Base-by-base conservation (phyloP, 2,329 filamentous ascomycete genomes). In the Ceratocystis variospora region DNA sequence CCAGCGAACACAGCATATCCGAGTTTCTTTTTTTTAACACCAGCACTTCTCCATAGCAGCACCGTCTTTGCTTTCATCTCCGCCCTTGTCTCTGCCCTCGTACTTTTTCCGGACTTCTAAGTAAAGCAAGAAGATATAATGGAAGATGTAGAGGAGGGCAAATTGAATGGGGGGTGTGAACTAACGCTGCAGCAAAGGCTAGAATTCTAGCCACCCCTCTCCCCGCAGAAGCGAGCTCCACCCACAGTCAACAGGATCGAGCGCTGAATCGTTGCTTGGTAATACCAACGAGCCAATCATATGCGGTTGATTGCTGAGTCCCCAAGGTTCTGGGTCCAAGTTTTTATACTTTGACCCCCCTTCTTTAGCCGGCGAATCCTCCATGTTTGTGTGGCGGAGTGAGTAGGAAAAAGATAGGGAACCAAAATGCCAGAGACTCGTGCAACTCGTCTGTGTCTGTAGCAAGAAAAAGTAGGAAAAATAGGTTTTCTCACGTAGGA, bases 331-430 rank as follows among this genome's bases (percentile, higher is more conserved):
- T 63, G 62, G 62, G 62, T 50, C 17, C 17, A 31, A 50, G 22
- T 37, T 41, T 37, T 31, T n/a, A 65, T 65, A 65, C n/a, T 37
- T 53, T 8, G 37, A 65, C 63, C 31, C 53, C 63, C 37, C 28
- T 59, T 37, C 37, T 45, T 46, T 45, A 61, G 22, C 44, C 62
- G 5, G 25, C 19, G 7, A 61, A 65, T 65, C 63, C 37, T 65
- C 55, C 55, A 44, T 53, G 41, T 41, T 65, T 53, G 28, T 37
- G 44, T 59, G 63, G 45, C 41, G 31, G 63, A 46, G 63, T 59
- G 55, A n/a, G 31, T 28, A 59, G 55, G 15, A n/a, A 15, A 59
- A 59, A 59, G 55, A 15, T 31, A 59, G 63, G 41, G 53, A 65
- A 53, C 41, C 19, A 61, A 59, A 48, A 17, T 37, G 41, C 53